Conservation (phyloP, 768 basidiomycete genomes). For the Sutorius australiensis region DNA sequence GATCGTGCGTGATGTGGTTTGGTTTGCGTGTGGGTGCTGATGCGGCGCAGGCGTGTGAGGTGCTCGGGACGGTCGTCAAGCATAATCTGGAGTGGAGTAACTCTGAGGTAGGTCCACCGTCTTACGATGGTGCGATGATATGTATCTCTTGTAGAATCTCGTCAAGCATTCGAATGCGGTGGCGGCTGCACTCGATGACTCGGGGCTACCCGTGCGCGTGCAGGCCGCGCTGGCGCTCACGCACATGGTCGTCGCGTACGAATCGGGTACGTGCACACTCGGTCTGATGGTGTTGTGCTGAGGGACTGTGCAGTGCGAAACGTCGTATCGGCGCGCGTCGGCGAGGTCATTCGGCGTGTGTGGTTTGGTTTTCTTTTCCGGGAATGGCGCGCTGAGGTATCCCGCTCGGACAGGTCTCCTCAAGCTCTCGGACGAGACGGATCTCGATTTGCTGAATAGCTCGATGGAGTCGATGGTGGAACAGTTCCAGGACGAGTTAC, state of each 20-base stretch:
- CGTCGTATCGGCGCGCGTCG: constrained; percentile 71
- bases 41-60: constrained; percentile 63
- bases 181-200: constrained; percentile 66
- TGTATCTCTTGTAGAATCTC: constrained; percentile 45
- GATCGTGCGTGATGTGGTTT: constrained; percentile 49
- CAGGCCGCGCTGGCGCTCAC: constrained; percentile 80
- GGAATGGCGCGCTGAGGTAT: too few species aligned
- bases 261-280: constrained; percentile 45
- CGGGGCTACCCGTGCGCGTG: constrained; percentile 78
- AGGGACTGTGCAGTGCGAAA: constrained; percentile 47
- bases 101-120: constrained; percentile 46
- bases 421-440: constrained; percentile 87
- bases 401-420: constrained; percentile 55
- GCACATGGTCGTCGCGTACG: constrained; percentile 63
- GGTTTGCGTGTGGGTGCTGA: neutral
- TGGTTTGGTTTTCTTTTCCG: neutral
- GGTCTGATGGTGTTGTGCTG: neutral
- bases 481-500: constrained; percentile 76
- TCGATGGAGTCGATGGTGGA: constrained; percentile 88
- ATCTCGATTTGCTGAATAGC: constrained; percentile 77
- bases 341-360: constrained; percentile 82
- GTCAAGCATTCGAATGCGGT: constrained; percentile 61
- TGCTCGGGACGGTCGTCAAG: constrained; percentile 72
- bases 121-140: neutral
- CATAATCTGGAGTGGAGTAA: constrained; percentile 62